These are phyloP conservation scores for Sporothrix pallida DNA, from an alignment of 2,329 filamentous ascomycete species.

Conservation along the genomic window DNA sequence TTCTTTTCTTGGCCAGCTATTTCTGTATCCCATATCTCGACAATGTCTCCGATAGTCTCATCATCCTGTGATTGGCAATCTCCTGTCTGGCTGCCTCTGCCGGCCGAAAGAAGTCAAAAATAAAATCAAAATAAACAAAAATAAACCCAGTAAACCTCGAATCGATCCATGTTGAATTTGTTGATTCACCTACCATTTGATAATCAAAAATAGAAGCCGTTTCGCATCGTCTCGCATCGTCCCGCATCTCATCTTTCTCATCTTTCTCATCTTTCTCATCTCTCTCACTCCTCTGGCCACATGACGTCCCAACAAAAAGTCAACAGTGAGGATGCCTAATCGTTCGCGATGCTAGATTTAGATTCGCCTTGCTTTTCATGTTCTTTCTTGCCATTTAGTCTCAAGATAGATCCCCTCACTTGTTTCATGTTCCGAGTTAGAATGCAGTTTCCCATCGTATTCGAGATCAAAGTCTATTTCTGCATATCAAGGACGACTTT, in stretches of 20 bases:
- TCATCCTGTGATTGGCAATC: background rate
- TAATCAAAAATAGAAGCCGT: conserved; percentile 18
- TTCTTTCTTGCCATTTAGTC: too few relatives aligned
- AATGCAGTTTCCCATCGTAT: conserved; percentile 4
- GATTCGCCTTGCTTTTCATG: too few relatives aligned
- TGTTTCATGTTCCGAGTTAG: conserved; percentile 6
- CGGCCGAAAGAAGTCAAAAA: background rate
- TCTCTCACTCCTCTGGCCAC: background rate
- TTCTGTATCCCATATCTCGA: background rate
- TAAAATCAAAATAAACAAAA: background rate
- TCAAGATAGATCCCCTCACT: background rate
- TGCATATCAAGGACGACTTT: background rate
- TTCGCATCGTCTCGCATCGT: background rate
- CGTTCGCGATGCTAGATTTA: background rate
- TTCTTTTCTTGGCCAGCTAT: conserved; percentile 15
- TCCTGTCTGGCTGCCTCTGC: background rate
- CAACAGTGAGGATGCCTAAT: background rate
- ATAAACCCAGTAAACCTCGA: background rate
- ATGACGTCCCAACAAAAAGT: background rate
- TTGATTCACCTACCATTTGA: background rate
- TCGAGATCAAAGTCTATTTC: background rate
- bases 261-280: background rate
- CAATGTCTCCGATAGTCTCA: background rate
- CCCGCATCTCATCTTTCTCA: too few relatives aligned
- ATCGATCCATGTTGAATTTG: too few relatives aligned